A percentile compares a stretch with the other conserved stretches of the same genome.
Conservation (phyloP, 202 grass and related monocot genomes). For the Setaria italica region DNA sequence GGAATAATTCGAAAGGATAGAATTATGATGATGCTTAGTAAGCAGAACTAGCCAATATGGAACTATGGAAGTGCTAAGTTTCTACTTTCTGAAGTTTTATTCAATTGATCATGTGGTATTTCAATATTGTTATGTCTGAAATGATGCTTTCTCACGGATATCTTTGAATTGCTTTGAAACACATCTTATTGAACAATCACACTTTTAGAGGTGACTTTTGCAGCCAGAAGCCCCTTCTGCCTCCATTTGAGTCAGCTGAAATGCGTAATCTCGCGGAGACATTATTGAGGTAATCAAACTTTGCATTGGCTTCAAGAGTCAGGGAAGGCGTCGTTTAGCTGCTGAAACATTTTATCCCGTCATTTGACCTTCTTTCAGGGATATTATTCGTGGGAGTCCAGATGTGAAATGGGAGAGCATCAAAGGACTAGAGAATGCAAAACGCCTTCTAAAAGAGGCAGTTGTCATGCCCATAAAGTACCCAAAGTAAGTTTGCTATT, state of each 20-base stretch:
- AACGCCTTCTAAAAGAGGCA: slow-evolving; percentile 91
- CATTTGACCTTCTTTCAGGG: slow-evolving; percentile 53
- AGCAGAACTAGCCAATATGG: not conserved
- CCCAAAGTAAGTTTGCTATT: slow-evolving; percentile 80
- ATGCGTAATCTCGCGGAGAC: slow-evolving; percentile 88
- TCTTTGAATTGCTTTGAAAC: slow-evolving; percentile 19
- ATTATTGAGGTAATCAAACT: slow-evolving; percentile 71
- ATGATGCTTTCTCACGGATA: slow-evolving; percentile 16
- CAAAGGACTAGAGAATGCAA: slow-evolving; percentile 92
- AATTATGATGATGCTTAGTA: not conserved
- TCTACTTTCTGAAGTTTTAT: not conserved
- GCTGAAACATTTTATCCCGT: slow-evolving; percentile 20
- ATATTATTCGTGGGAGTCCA: slow-evolving; percentile 90
- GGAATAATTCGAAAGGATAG: not conserved
- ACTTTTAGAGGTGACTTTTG: slow-evolving; percentile 47
- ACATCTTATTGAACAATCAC: slow-evolving; percentile 5
- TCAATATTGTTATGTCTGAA: not conserved
- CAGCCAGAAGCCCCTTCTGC: slow-evolving; percentile 90
- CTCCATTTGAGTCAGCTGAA: slow-evolving; percentile 86
- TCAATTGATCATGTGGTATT: not conserved
- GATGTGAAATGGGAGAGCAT: slow-evolving; percentile 99
- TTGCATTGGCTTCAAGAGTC: slow-evolving; percentile 8
- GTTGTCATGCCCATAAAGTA: slow-evolving; percentile 99
- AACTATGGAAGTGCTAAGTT: not conserved
- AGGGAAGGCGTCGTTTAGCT: not conserved